phyloP scores from a whole-genome alignment of 2,329 filamentous ascomycete species.

The Alternaria panax region DNA sequence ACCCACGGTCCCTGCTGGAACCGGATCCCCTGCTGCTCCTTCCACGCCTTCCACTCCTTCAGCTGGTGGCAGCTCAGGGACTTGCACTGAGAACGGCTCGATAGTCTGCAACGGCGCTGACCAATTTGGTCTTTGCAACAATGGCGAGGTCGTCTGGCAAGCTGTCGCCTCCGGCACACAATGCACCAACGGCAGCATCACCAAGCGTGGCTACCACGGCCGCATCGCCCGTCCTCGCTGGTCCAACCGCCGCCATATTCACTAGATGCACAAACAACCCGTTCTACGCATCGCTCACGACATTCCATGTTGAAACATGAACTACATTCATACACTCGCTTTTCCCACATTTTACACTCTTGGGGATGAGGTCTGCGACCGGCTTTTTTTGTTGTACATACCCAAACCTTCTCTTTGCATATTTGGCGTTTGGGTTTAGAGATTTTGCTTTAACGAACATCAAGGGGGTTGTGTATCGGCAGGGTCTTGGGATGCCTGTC shows the following conservation, averaged over 20 bases:
- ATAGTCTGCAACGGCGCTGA: conserved; percentile 51
- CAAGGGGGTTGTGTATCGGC: background rate
- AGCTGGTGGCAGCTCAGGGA: conserved; percentile 21
- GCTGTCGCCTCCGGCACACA: conserved; percentile 54
- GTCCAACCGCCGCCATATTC: conserved; percentile 8
- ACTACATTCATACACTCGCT: conserved; percentile 18
- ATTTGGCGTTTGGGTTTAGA: conserved; percentile 5
- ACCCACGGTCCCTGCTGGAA: conserved; percentile 21
- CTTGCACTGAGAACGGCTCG: conserved; percentile 46
- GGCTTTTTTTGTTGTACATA: conserved; percentile 15
- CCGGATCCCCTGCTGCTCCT: conserved; percentile 20
- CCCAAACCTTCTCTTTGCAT: conserved; percentile 8
- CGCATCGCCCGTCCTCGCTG: conserved; percentile 39
- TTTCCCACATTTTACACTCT: background rate
- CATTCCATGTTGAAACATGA: background rate
- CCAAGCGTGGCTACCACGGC: conserved; percentile 42
- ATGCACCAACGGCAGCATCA: conserved; percentile 53
- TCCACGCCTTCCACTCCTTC: conserved; percentile 19
- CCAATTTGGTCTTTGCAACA: conserved; percentile 55
- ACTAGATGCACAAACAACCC: conserved; percentile 8
- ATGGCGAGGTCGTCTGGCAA: conserved; percentile 52
- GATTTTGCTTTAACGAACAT: background rate
- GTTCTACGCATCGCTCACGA: background rate
- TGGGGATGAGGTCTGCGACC: conserved; percentile 24
- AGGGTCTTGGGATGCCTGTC: background rate